Conservation (phyloP, 768 basidiomycete genomes). For the Paxillus involutus region DNA sequence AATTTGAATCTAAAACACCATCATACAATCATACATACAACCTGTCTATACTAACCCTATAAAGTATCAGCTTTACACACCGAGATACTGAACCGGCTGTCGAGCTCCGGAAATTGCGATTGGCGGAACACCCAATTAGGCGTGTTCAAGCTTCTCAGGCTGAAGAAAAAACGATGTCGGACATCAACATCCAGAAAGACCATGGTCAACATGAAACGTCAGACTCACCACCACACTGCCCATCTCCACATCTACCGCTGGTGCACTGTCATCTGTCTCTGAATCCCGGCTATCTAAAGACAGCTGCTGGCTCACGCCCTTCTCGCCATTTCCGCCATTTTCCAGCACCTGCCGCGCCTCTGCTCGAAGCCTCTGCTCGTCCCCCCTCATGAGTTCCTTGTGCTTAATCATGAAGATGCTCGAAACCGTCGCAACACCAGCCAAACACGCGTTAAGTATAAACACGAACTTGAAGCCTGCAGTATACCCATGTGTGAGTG, state of each 20-base stretch:
- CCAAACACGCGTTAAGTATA: slow-evolving; percentile 56
- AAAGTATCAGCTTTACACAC: too few relatives aligned
- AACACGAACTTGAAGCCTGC: slow-evolving; percentile 62
- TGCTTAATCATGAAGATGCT: slow-evolving; percentile 62
- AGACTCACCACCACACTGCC: slow-evolving; percentile 1
- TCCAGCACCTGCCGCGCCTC: slow-evolving; percentile 25
- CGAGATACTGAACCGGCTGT: too few relatives aligned
- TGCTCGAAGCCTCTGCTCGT: too few relatives aligned
- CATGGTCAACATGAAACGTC: too few relatives aligned
- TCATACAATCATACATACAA: too few relatives aligned
- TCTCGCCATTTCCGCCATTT: not conserved
- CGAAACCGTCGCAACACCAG: slow-evolving; percentile 52
- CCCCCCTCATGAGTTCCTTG: slow-evolving; percentile 58
- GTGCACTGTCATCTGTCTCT: not conserved
- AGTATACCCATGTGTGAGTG: slow-evolving; percentile 52
- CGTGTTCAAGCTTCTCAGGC: too few relatives aligned
- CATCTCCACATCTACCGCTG: not conserved
- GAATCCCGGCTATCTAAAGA: not conserved
- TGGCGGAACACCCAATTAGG: too few relatives aligned
- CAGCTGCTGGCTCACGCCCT: not conserved
- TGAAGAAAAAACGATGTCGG: too few relatives aligned
- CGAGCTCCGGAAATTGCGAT: too few relatives aligned
- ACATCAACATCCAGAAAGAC: too few relatives aligned
- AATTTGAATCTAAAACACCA: too few relatives aligned
- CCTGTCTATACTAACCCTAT: too few relatives aligned